These are phyloP conservation scores for Salicornia ramosissima DNA, from an alignment of 148 eudicot species.

Conservation along the genomic window DNA sequence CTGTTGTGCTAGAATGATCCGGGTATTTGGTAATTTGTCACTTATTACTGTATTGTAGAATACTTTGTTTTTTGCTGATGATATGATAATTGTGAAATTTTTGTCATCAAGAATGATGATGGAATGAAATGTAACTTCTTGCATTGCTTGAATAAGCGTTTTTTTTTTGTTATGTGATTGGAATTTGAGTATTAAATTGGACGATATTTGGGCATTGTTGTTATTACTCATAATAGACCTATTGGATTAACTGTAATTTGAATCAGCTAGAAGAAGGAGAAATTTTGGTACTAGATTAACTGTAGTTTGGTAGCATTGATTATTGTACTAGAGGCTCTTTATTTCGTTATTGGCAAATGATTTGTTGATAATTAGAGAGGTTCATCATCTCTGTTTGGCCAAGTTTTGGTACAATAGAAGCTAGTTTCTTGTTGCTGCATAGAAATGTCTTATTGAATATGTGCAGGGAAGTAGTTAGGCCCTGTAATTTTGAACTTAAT, in stretches of 20 bases:
- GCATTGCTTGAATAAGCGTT: neutral
- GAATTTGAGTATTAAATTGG: too few relatives aligned
- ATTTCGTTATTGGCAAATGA: too few relatives aligned
- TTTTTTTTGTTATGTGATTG: too few relatives aligned
- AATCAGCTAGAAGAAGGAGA: too few relatives aligned
- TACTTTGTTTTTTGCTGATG: neutral
- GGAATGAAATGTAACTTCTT: neutral
- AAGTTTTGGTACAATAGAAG: neutral
- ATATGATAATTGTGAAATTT: constrained; percentile 8
- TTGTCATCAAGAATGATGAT: neutral
- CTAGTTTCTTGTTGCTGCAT: neutral
- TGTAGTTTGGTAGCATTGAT: too few relatives aligned
- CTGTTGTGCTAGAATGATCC: constrained; percentile 67
- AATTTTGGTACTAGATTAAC: too few relatives aligned
- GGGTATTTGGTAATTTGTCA: neutral
- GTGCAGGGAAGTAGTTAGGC: neutral
- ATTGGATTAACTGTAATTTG: too few relatives aligned
- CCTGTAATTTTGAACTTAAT: too few relatives aligned
- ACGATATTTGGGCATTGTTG: neutral
- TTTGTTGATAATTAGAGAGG: neutral
- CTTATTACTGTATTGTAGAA: neutral
- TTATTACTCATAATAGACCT: neutral
- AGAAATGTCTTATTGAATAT: neutral
- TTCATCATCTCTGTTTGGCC: neutral
- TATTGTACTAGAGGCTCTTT: neutral